Evolutionary conservation across 106 monocot genomes (phyloP), one percentile per base, ranked within the genome.

Genomic region (Narthecium ossifragum): DNA sequence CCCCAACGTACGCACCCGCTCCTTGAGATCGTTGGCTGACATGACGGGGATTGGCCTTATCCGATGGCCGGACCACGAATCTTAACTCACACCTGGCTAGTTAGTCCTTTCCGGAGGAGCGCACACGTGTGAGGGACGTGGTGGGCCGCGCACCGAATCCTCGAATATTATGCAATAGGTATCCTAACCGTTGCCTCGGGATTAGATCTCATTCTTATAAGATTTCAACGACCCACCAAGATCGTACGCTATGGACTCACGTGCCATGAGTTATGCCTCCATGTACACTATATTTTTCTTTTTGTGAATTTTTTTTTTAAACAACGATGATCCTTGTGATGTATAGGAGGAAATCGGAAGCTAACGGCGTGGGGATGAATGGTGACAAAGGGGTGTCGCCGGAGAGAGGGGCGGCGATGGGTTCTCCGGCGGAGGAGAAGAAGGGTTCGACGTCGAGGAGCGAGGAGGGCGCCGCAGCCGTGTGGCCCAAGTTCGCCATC

Each of bases 401-500:
- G 36, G 58, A 49, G 31, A 31, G 3, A 24, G 50, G n/a, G n/a
- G n/a, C n/a, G n/a, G n/a, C n/a, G n/a, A n/a, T n/a, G n/a, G n/a
- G n/a, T n/a, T n/a, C n/a, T n/a, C n/a, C 63, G 34, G 12, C 8
- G 37, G 62, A 63, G 43, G 43, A 43, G 43, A 13, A 30, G 0
- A 66, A 32, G 4, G 70, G 70, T 9, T 53, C 64, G 25, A 71
- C 77, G 48, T 85, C 81, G 14, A 56, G 75, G 38, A 74, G 59
- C 14, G 82, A 83, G 8, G 71, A 53, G 8, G 71, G 57, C 33
- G 38, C 65, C 12, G 63, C 53, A 21, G 38, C 65, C 12, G 63
- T 57, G 26, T 87, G 83, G 83, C 88, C 92, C 1, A 87, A 73
- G 29, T 81, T 92, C 23, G 63, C 55, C 7, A 72, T 87, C 34